Base-by-base conservation (phyloP, 2,329 filamentous ascomycete species). In the Scedosporium dehoogii region DNA sequence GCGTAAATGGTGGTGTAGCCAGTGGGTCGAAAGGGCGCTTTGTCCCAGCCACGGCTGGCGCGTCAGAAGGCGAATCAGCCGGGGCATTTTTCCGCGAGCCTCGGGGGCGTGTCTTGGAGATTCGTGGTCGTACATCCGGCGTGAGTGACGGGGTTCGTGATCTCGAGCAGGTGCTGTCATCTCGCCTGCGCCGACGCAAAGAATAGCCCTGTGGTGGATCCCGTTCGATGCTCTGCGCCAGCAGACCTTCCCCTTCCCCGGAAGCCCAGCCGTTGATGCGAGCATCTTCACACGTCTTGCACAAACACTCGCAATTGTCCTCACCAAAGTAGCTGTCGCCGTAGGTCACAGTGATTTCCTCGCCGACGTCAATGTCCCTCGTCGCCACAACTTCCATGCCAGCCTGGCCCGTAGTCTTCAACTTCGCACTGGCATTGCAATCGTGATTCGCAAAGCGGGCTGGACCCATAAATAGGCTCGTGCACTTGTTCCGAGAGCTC, bases 371-470 rank as follows among this genome's bases (percentile, higher is more conserved):
- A 65, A 99, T 97, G 63, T 92, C 83, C 67, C 87, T 85, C 41
- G 86, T 85, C 2, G 94, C 91, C 59, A 96, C 85, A 63, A 99
- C 92, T 70, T 96, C 90, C 78, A 99, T 97, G 42, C 91, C 91
- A 63, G 92, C 87, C 63, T 88, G 85, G 56, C 92, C 91, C 42
- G 86, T 89, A 42, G 91, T 97, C 68, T 90, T 88, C 55, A 99
- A 82, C 70, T 87, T 85, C 7, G 92, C 92, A 76, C 97, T 99
- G 38, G 94, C 91, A 67, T 89, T 84, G 76, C 94, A 99, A 73
- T 99, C 94, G 75, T 99, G 94, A 71, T 99, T 99, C 27, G 94
- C 92, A 73, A 99, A 97, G 59, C 94, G 87, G 41, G 94, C 94
- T 6, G 94, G 96, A 0, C 94, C 94, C 72, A 99, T 87, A 72